Evolutionary conservation across 495 filamentous ascomycete species (phyloP).

Genomic region (Podospora conica): DNA sequence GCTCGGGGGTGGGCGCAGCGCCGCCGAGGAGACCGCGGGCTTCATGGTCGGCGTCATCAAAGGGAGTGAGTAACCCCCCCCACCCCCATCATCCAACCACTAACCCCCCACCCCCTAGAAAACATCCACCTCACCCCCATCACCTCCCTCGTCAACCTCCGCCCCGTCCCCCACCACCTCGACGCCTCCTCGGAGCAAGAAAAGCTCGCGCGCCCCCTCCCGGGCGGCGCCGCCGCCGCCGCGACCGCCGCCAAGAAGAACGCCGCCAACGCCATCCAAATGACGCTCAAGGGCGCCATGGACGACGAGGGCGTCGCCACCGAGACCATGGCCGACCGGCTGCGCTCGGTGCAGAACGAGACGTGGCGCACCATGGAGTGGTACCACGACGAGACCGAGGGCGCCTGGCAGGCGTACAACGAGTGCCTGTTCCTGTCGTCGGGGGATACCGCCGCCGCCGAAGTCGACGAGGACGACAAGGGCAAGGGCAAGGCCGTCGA

Average conservation of each 20-base stretch:
- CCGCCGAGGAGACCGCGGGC: conserved; percentile 31
- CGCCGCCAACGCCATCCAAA: conserved; percentile 42
- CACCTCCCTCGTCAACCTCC: conserved; percentile 39
- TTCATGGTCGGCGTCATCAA: conserved; percentile 48
- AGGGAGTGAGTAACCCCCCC: conserved; percentile 30
- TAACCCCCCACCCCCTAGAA: conserved; percentile 21
- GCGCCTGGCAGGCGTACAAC: conserved; percentile 39
- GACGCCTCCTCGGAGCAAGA: conserved; percentile 42
- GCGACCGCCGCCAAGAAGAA: conserved; percentile 12
- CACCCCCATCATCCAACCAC: not conserved
- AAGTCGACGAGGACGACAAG: not conserved
- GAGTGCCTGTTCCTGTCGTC: conserved; percentile 32
- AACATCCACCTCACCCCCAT: conserved; percentile 45
- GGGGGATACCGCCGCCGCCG: not conserved
- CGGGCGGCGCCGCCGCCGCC: conserved; percentile 13
- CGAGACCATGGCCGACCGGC: conserved; percentile 44
- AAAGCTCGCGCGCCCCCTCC: conserved; percentile 28
- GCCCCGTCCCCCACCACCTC: conserved; percentile 43
- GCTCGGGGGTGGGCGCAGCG: conserved; percentile 34
- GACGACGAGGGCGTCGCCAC: conserved; percentile 34
- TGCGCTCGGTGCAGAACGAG: conserved; percentile 41
- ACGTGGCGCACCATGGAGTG: conserved; percentile 38
- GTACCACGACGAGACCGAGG: conserved; percentile 38
- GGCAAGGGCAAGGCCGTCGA: conserved; percentile 30
- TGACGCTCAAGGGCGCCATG: conserved; percentile 45